Percentiles rank a stretch among this genome's conserved stretches.
These are phyloP conservation scores for Ogataea thermomethanolica DNA, from an alignment of 805 yeast genomes.

Conservation along the genomic window DNA sequence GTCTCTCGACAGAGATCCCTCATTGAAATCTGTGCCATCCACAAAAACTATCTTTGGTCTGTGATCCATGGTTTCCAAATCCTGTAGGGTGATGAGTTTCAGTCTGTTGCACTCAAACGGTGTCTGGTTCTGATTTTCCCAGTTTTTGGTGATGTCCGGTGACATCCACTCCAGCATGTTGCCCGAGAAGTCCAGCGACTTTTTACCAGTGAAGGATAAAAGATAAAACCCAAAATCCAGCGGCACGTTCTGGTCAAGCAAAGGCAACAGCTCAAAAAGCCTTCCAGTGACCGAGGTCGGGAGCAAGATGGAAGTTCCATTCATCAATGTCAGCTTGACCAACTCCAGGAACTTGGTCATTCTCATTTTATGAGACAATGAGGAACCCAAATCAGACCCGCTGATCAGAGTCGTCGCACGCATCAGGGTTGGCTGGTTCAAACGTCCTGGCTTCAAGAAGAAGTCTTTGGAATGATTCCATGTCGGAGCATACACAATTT, in stretches of 20 bases:
- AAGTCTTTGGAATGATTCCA: slow-evolving; percentile 95
- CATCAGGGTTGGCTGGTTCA: slow-evolving; percentile 52
- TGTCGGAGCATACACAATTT: slow-evolving; percentile 80
- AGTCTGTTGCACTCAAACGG: slow-evolving; percentile 71
- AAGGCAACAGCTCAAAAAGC: slow-evolving; percentile 68
- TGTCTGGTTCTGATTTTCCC: slow-evolving; percentile 73
- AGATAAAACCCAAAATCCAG: slow-evolving; percentile 62
- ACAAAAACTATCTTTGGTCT: slow-evolving; percentile 82
- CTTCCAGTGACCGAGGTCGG: slow-evolving; percentile 83
- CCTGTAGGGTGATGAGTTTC: slow-evolving; percentile 54
- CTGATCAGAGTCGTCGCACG: slow-evolving; percentile 85
- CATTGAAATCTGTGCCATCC: slow-evolving; percentile 60
- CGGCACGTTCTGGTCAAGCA: slow-evolving; percentile 22
- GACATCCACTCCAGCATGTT: slow-evolving; percentile 97
- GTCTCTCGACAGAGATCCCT: slow-evolving; percentile 58
- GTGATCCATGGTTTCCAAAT: slow-evolving; percentile 44
- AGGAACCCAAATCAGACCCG: slow-evolving; percentile 63
- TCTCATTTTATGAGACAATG: slow-evolving; percentile 57
- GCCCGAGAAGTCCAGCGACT: slow-evolving; percentile 74
- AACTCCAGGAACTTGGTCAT: slow-evolving; percentile 60
- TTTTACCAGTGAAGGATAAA: slow-evolving; percentile 74
- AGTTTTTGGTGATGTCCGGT: slow-evolving; percentile 73
- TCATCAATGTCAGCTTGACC: slow-evolving; percentile 61
- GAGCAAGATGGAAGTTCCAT: slow-evolving; percentile 76
- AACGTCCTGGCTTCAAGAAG: slow-evolving; percentile 68